Conservation (phyloP, 2,329 filamentous ascomycete genomes). For the Elsinoe fawcettii region DNA sequence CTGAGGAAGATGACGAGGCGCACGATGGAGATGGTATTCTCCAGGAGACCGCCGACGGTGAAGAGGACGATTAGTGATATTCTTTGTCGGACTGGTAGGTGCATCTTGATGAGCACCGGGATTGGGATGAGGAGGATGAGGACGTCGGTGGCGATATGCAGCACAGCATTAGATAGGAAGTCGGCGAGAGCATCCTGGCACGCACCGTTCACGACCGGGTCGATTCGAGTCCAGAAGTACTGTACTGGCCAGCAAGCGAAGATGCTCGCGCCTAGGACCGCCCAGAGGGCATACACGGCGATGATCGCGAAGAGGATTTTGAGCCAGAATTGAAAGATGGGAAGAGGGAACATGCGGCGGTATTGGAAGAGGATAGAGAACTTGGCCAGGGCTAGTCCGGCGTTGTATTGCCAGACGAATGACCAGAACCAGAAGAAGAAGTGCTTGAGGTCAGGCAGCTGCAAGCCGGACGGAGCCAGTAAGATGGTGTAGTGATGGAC, state of each 20-base stretch:
- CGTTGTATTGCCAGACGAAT: constrained; percentile 34
- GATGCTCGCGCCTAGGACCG: constrained; percentile 31
- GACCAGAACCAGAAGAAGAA: constrained; percentile 16
- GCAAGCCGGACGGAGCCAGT: not conserved
- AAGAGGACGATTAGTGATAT: constrained; percentile 31
- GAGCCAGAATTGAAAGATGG: constrained; percentile 25
- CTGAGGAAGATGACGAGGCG: constrained; percentile 24
- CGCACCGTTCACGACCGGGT: constrained; percentile 23
- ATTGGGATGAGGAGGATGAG: constrained; percentile 29
- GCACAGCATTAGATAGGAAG: constrained; percentile 31
- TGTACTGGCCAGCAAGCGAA: constrained; percentile 36
- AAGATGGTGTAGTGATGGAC: not conserved
- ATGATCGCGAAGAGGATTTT: constrained; percentile 27
- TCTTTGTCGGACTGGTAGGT: constrained; percentile 28
- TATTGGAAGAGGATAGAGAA: constrained; percentile 42
- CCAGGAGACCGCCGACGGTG: constrained; percentile 25
- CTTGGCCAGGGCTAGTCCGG: constrained; percentile 34
- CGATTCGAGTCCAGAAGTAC: constrained; percentile 34
- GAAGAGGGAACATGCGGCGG: constrained; percentile 38
- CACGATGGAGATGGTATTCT: constrained; percentile 26
- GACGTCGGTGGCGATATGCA: constrained; percentile 33
- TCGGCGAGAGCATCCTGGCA: constrained; percentile 35
- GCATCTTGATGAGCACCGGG: constrained; percentile 28
- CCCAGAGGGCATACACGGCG: constrained; percentile 24
- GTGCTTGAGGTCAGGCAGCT: not conserved